Conservation (phyloP, 176 grass and related monocot genomes). For the Urochloa ruziziensis region DNA sequence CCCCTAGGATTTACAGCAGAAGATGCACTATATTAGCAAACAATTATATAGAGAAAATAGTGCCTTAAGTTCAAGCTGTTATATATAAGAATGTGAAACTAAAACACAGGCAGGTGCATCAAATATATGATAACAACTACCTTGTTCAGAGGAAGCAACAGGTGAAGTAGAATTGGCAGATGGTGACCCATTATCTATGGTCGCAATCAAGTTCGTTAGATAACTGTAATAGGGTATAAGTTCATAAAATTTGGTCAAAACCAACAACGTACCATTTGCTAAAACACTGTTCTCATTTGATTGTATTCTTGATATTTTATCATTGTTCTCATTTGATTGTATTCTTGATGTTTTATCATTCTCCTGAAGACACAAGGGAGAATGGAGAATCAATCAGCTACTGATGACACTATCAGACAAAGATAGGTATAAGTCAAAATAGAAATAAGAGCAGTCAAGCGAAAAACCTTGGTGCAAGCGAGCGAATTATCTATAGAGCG, state of each 20-base stretch:
- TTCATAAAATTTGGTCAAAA: conserved; percentile 3
- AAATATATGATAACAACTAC: conserved; percentile 28
- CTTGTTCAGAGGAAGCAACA: conserved; percentile 40
- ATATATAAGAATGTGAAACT: not conserved
- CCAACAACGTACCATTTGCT: conserved; percentile 37
- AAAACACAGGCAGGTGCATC: not conserved
- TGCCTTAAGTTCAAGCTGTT: not conserved
- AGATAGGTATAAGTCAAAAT: not conserved
- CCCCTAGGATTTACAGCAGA: conserved; percentile 42
- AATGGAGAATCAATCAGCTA: conserved; percentile 5
- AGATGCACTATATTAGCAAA: conserved; percentile 24
- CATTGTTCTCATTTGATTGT: conserved; percentile 16
- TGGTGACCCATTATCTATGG: conserved; percentile 23
- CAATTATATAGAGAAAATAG: not conserved
- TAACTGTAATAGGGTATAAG: conserved; percentile 3
- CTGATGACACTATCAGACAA: not conserved
- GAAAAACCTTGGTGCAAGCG: conserved; percentile 39
- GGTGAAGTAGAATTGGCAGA: conserved; percentile 42
- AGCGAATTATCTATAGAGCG: conserved; percentile 13
- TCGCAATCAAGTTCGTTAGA: conserved; percentile 10
- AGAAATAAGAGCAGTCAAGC: conserved; percentile 21
- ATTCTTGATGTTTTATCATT: conserved; percentile 16
- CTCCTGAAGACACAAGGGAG: conserved; percentile 41
- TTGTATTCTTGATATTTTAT: conserved; percentile 22
- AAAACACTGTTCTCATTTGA: conserved; percentile 4